Evolutionary conservation across 177 flowering plant genomes (phyloP), one percentile per base, ranked within the genome.

Genomic region (Vitis hybrid): DNA sequence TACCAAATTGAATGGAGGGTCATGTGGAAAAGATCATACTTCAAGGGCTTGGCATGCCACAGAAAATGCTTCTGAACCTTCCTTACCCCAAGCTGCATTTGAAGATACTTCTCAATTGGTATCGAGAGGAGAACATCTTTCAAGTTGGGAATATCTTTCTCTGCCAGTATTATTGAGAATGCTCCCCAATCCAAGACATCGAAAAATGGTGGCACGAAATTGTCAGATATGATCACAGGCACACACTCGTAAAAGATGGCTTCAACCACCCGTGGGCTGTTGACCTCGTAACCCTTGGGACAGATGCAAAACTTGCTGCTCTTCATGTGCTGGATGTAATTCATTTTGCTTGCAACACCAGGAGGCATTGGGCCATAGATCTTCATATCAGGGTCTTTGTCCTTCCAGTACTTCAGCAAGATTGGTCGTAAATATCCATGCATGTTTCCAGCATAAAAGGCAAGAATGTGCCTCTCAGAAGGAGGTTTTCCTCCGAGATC

Each of bases 181-280:
- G 92, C 84, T 1, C 70, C 72, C 98, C 98, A 93, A 67, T 93
- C 76, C 52, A 93, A 74, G 14, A 89, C 88, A 62, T 90, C 93
- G 19, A 86, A 88, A 65, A 91, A 93, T 2, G 98, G 95, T 13
- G 97, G 98, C 55, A 93, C 97, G 56, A 86, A 93, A 59, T 93
- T 93, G 80, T 93, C 98, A 4, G 98, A 86, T 67, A 93, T 87
- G 18, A 93, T 93, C 49, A 93, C 98, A 3, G 98, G 98, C 1
- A 93, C 92, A 61, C 98, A 93, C 75, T 92, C 98, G 40, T 87
- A 89, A 63, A 87, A 88, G 70, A 92, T 87, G 49, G 97, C 83
- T 72, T 93, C 98, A 1, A 91, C 92, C 3, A 91, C 84, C 49
- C 95, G 67, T 2, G 97, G 97, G 78, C 97, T 93, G 79, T 91